These are phyloP conservation scores for Podila minutissima DNA, from an alignment of 192 early-diverging fungal species.

Conservation along the genomic window DNA sequence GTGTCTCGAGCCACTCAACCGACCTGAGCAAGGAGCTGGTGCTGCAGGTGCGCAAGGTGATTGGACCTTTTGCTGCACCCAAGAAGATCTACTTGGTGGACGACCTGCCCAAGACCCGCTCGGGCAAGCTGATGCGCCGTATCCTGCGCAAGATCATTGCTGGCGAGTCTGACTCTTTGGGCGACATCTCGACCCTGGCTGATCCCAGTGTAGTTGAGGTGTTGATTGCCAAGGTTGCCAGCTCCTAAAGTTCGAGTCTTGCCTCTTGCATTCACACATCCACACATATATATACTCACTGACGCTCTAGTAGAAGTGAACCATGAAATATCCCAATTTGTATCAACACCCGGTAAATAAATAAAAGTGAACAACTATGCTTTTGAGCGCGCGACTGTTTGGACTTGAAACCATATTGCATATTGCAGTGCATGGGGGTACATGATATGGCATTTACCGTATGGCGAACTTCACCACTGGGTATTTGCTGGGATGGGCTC, in stretches of 20 bases:
- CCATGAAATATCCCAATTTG: no score
- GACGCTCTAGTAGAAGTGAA: no score
- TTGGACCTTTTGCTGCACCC: constrained; percentile 94
- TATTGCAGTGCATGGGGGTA: no score
- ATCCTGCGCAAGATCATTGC: constrained; percentile 94
- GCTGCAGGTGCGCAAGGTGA: constrained; percentile 84
- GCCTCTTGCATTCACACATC: no score
- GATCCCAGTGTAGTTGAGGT: constrained; percentile 67
- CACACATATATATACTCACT: no score
- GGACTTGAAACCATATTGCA: no score
- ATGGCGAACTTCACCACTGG: no score
- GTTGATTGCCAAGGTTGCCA: constrained; percentile 54
- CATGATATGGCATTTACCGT: no score
- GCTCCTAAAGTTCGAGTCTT: constrained; percentile 12
- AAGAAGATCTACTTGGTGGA: constrained; percentile 85
- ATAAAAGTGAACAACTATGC: no score
- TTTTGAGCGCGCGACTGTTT: no score
- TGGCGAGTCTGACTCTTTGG: constrained; percentile 84
- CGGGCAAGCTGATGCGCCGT: constrained; percentile 96
- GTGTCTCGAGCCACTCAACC: constrained; percentile 50
- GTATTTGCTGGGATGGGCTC: no score
- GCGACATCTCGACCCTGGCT: constrained; percentile 89
- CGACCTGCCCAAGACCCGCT: constrained; percentile 95
- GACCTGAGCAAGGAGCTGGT: constrained; percentile 70
- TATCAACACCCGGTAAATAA: no score